Percentiles rank a stretch among this genome's conserved stretches.
phyloP scores from a whole-genome alignment of 1,139 yeast species.

The Blastobotrys petasosporus region DNA sequence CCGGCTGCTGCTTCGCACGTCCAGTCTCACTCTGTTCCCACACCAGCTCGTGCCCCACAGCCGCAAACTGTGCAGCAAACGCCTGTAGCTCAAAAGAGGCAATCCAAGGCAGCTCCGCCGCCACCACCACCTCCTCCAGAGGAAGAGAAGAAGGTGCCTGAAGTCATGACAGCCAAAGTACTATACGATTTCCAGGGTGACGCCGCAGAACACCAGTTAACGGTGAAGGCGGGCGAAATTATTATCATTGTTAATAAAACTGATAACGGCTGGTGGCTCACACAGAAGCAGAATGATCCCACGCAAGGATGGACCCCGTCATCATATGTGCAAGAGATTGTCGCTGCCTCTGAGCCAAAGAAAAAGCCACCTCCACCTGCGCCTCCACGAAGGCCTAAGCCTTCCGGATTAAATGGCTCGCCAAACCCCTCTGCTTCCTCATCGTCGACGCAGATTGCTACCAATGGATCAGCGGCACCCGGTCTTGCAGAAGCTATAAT shows the following conservation, averaged over 20 bases:
- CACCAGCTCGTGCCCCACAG: conserved; percentile 13
- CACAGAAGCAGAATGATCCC: conserved; percentile 65
- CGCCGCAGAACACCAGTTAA: conserved; percentile 52
- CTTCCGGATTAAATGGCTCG: conserved; percentile 23
- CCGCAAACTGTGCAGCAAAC: conserved; percentile 20
- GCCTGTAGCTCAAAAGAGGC: conserved; percentile 18
- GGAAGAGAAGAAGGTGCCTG: conserved; percentile 57
- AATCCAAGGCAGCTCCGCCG: conserved; percentile 21
- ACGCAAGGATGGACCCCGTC: conserved; percentile 98
- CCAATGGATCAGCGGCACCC: conserved; percentile 41
- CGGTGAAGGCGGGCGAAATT: conserved; percentile 68
- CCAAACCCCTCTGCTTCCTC: conserved; percentile 20
- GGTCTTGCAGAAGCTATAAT: conserved; percentile 72
- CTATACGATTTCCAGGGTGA: conserved; percentile 86
- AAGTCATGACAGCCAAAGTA: conserved; percentile 68
- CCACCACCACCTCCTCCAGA: conserved; percentile 51
- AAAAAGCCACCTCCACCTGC: conserved; percentile 29
- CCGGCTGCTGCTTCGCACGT: conserved; percentile 28
- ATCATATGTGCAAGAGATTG: conserved; percentile 68
- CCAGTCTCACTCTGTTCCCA: conserved; percentile 21
- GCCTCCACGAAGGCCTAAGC: conserved; percentile 29
- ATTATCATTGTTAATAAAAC: conserved; percentile 65
- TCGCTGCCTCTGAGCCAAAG: conserved; percentile 18
- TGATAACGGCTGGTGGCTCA: conserved; percentile 85
- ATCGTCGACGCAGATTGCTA: conserved; percentile 5